Evolutionary conservation across 108 stramenopile genomes (phyloP).

Genomic region (Thalassiosira profunda): DNA sequence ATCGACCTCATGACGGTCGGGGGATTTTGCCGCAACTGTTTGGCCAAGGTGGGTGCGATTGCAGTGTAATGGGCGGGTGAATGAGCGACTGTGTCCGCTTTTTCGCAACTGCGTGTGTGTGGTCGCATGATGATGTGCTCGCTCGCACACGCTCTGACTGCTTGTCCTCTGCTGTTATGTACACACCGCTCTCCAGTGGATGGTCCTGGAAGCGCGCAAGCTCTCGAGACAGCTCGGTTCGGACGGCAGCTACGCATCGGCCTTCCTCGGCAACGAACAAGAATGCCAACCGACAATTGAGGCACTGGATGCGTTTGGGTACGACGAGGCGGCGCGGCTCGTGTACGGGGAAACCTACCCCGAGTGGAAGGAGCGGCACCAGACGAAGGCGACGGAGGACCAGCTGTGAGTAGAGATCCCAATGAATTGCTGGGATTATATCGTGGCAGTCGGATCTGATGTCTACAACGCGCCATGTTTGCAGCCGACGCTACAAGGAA

Average conservation of each 20-base stretch:
- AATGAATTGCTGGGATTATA: not conserved
- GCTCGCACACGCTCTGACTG: no score
- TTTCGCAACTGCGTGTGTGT: no score
- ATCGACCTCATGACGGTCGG: constrained; percentile 70
- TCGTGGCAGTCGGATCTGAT: not conserved
- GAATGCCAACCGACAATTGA: not conserved
- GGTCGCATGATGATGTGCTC: no score
- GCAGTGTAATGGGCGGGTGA: no score
- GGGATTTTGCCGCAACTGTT: constrained; percentile 74
- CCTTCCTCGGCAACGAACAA: constrained; percentile 9
- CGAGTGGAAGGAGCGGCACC: constrained; percentile 55
- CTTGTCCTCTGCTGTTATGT: no score
- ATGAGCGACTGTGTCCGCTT: no score
- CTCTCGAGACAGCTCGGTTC: constrained; percentile 23
- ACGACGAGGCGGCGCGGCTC: constrained; percentile 46
- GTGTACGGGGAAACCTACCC: constrained; percentile 50
- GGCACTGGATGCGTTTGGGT: constrained; percentile 35
- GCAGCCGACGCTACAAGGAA: constrained; percentile 38
- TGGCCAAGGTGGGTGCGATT: constrained; percentile 53
- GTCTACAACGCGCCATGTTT: no score
- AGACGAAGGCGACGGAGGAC: constrained; percentile 48
- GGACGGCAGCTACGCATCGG: not conserved
- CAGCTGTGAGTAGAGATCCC: constrained; percentile 60
- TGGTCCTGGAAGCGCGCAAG: constrained; percentile 52
- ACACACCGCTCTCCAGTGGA: no score